Percentiles rank a stretch among this genome's conserved stretches.
Evolutionary conservation across 1,284 basidiomycete genomes (phyloP).

Genomic region (Hemileia vastatrix): DNA sequence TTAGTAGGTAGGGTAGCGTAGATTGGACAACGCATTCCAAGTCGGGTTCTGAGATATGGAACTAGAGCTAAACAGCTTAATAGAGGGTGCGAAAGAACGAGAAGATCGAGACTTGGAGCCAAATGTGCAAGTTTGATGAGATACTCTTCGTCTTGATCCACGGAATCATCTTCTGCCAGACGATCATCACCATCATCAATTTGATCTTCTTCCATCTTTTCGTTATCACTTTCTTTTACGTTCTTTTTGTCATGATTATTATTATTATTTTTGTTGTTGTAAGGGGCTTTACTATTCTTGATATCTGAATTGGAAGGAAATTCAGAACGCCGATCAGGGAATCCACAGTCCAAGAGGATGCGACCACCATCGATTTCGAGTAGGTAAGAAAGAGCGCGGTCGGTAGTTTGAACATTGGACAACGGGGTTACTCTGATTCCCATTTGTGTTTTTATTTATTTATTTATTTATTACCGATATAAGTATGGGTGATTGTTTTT

Average conservation of each 20-base stretch:
- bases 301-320: no score
- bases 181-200: constrained; percentile 50
- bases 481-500: no score
- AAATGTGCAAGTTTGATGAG: constrained; percentile 15
- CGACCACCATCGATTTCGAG: constrained; percentile 88
- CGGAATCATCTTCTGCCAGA: not conserved
- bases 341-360: constrained; percentile 54
- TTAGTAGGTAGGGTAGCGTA: constrained; percentile 94
- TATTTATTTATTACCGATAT: no score
- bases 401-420: constrained; percentile 27
- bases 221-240: constrained; percentile 50
- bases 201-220: constrained; percentile 58
- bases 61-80: constrained; percentile 69
- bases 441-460: constrained; percentile 22
- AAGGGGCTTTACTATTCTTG: no score
- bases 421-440: constrained; percentile 33
- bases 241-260: constrained; percentile 44
- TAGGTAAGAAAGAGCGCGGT: constrained; percentile 55
- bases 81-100: constrained; percentile 86
- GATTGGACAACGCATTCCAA: constrained; percentile 81
- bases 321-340: constrained; percentile 47
- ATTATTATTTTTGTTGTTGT: constrained; percentile 55
- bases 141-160: constrained; percentile 17
- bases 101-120: constrained; percentile 65
- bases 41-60: constrained; percentile 68